Evolutionary conservation across 2,329 filamentous ascomycete species (phyloP), one percentile per base, ranked within the genome.

Genomic region (Fusarium globosum): DNA sequence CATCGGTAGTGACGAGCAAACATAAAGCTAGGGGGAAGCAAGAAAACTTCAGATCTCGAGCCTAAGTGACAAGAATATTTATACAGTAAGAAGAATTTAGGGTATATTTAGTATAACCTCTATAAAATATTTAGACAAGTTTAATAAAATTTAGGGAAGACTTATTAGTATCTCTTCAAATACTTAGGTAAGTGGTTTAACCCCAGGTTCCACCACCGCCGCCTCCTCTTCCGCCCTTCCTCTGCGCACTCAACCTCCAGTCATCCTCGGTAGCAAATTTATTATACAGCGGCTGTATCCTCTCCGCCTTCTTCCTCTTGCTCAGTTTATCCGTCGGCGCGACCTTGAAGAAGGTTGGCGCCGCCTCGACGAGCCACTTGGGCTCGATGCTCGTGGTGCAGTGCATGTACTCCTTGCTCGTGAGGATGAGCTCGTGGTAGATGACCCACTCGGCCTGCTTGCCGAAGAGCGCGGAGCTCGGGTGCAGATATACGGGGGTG

Each of bases 321-420:
- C 93, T 96, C 78, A 99, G 83, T 63, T 90, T 88, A 80, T 98
- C 94, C 41, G 93, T 96, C 1, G 94, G 91, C 23, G 96, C 96
- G 9, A 98, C 94, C 88, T 97, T 97, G 90, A 98, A 99, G 86
- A 98, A 99, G 0, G 95, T 98, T 15, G 97, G 96, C n/a, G 97
- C 96, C 18, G 95, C 96, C 78, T 98, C 95, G 2, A 98, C 95
- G 28, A 99, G 88, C 91, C 91, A 93, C 79, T 97, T 97, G 14
- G 96, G 96, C 83, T 99, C 96, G 78, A 99, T 98, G 8, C 90
- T 89, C 7, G 94, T 97, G 20, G 95, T 96, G 80, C 90, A 94
- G 79, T 97, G 95, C 96, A 99, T 98, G 83, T 98, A 99, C 84
- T 99, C 96, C 85, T 97, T 96, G 30, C 93, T 97, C 30, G 96